Conservation (phyloP, 75 land plant species). For the Sequoiadendron giganteum region DNA sequence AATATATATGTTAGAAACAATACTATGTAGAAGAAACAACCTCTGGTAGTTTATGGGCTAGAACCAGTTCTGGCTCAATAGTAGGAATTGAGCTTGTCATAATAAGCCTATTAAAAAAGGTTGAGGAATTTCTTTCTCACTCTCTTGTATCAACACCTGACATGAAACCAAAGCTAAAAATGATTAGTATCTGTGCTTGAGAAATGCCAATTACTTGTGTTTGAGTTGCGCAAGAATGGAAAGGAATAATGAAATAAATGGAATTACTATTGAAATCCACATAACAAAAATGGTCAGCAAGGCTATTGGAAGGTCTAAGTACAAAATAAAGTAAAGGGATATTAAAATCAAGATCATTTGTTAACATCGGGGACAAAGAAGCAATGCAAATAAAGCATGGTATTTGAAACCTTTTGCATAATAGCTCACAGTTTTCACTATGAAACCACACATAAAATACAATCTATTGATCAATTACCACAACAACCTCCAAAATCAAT, state of each 20-base stretch:
- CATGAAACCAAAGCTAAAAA: background rate
- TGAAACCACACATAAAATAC: background rate
- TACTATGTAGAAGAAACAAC: slow-evolving; percentile 6
- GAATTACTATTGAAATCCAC: background rate
- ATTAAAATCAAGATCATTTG: background rate
- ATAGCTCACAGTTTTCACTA: background rate
- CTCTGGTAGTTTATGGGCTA: slow-evolving; percentile 4
- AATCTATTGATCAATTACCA: background rate
- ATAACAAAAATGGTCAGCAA: no score
- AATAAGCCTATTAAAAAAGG: background rate
- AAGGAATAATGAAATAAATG: background rate
- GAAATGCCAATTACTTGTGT: background rate
- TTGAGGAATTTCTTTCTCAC: background rate
- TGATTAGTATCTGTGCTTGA: background rate
- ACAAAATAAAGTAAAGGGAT: background rate
- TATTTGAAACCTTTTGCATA: background rate
- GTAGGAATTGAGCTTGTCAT: background rate
- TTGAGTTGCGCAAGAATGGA: background rate
- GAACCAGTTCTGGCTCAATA: slow-evolving; percentile 5
- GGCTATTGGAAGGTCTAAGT: background rate
- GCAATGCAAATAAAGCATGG: background rate
- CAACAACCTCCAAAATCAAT: background rate
- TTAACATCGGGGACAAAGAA: background rate
- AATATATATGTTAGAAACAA: background rate
- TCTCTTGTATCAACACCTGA: background rate